Percentiles rank a stretch among this genome's conserved stretches.
These are phyloP conservation scores for Didymella pinodella DNA, from an alignment of 2,329 filamentous ascomycete species.

Conservation along the genomic window DNA sequence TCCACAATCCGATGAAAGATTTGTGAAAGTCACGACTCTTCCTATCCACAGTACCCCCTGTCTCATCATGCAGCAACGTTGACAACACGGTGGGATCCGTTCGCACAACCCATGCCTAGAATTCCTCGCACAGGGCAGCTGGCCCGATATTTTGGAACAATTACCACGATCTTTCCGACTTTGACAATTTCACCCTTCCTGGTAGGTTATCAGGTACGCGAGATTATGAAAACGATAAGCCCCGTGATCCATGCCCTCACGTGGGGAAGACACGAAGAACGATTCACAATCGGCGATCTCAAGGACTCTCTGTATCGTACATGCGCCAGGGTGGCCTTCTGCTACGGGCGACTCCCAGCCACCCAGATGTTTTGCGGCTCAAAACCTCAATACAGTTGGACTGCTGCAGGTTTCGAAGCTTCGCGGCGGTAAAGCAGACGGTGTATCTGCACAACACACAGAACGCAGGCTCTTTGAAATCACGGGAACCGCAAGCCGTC, in stretches of 20 bases:
- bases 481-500: constrained; percentile 11
- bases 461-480: constrained; percentile 12
- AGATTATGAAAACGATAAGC: constrained; percentile 8
- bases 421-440: constrained; percentile 23
- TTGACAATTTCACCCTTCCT: constrained; percentile 18
- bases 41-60: constrained; percentile 9
- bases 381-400: constrained; percentile 20
- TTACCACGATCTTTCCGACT: constrained; percentile 16
- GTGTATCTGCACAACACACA: constrained; percentile 23
- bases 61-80: constrained; percentile 22
- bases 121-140: constrained; percentile 19
- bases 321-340: constrained; percentile 8
- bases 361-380: constrained; percentile 7
- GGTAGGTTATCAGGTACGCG: constrained; percentile 8
- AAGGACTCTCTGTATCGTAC: constrained; percentile 10
- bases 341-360: constrained; percentile 8
- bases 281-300: constrained; percentile 16
- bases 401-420: constrained; percentile 13
- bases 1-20: constrained; percentile 18
- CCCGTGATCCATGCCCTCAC: constrained; percentile 14
- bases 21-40: constrained; percentile 20
- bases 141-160: constrained; percentile 22
- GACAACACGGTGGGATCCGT: constrained; percentile 19
- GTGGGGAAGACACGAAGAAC: constrained; percentile 18
- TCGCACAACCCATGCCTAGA: constrained; percentile 10